Evolutionary conservation across 106 monocot genomes (phyloP).

Genomic region (Phalaenopsis aphrodite): DNA sequence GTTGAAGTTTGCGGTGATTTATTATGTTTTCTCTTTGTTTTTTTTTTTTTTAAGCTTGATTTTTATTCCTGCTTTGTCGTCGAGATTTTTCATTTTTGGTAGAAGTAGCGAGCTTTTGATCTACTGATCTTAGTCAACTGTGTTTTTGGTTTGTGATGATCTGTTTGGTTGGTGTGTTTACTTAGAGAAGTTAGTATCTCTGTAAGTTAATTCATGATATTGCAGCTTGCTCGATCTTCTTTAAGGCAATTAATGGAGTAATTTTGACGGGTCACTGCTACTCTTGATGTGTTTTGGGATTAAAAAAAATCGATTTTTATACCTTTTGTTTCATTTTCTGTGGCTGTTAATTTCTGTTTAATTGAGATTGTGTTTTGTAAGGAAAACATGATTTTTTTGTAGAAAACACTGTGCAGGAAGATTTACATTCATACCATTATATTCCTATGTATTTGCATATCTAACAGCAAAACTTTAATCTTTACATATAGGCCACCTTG

Average conservation of each 20-base stretch:
- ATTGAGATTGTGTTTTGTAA: background rate
- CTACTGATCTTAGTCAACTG: no score
- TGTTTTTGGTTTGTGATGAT: no score
- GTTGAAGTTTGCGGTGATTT: background rate
- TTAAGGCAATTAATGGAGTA: background rate
- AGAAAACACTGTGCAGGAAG: background rate
- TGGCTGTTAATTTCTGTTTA: background rate
- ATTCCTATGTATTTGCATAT: no score
- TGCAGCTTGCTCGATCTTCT: background rate
- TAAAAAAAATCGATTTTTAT: background rate
- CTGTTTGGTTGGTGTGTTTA: no score
- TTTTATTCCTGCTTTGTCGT: background rate
- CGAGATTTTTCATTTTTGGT: no score
- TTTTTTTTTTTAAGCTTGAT: background rate
- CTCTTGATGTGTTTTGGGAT: background rate
- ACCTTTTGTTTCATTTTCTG: no score
- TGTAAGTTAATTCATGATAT: background rate
- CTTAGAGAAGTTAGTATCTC: no score
- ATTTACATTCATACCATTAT: no score
- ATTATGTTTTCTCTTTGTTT: background rate
- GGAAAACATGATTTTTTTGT: background rate
- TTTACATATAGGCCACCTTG: no score
- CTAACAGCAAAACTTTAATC: no score
- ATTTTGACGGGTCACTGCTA: background rate
- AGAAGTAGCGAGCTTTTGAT: no score